Evolutionary conservation across 179 eudicot genomes (phyloP).

Genomic region (Camellia oleifera): DNA sequence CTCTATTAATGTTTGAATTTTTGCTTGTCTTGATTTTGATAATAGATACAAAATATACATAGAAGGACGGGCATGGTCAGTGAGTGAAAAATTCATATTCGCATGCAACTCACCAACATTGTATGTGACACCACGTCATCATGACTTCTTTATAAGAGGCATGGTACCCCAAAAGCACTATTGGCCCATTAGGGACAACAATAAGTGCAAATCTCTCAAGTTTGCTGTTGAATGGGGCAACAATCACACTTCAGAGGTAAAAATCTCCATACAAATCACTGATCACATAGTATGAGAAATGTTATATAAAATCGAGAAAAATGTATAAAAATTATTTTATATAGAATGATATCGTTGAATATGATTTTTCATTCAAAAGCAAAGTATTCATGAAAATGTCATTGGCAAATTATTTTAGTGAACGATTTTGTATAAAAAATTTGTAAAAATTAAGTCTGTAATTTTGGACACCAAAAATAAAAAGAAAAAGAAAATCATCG

Average conservation of each 20-base stretch:
- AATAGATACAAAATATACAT: constrained; percentile 63
- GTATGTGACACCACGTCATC: constrained; percentile 36
- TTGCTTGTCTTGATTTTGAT: neutral
- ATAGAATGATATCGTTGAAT: too few relatives aligned
- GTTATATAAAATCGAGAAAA: too few relatives aligned
- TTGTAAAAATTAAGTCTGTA: too few relatives aligned
- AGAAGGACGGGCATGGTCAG: constrained; percentile 86
- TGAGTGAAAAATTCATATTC: constrained; percentile 63
- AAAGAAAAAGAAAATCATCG: too few relatives aligned
- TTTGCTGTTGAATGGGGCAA: constrained; percentile 78
- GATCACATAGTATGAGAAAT: too few relatives aligned
- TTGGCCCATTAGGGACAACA: constrained; percentile 58
- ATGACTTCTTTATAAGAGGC: constrained; percentile 58
- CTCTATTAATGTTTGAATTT: neutral
- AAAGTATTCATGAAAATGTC: too few relatives aligned
- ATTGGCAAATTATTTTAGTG: too few relatives aligned
- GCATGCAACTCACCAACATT: constrained; percentile 66
- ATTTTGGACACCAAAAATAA: too few relatives aligned
- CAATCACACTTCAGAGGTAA: constrained; percentile 55
- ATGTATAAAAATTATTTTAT: too few relatives aligned
- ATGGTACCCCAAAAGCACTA: constrained; percentile 63
- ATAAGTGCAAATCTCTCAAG: constrained; percentile 57
- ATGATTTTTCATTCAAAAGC: too few relatives aligned
- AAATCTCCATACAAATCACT: neutral
- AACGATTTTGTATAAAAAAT: too few relatives aligned